Base-by-base conservation (phyloP, 352 stramenopile genomes). In the Saprolegnia parasitica region DNA sequence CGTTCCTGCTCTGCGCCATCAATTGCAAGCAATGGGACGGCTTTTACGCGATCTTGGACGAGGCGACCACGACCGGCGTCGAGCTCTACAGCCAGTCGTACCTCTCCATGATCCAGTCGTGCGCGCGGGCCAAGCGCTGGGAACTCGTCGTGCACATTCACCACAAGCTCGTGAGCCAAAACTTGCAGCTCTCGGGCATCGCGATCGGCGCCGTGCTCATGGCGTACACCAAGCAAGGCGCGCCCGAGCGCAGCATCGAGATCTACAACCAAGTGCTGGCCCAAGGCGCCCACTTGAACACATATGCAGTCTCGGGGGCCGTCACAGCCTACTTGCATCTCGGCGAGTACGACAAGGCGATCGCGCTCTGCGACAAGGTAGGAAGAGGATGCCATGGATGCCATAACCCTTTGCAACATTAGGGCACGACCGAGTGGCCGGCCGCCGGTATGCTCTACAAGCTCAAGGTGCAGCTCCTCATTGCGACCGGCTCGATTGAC, bases 21-120 rank as follows among this genome's bases (percentile, higher is more conserved):
- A 93, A 93, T 75, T 90, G 81, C 0, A 83, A 84, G 5, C 80
- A 76, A n/a, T 87, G 81, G 72, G 82, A 92, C 45, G 62, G 42
- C n/a, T 24, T 68, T 32, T 26, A 58, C 23, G 20, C n/a, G 5
- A 49, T 68, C 32, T 15, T 68, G 18, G 39, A 58, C 6, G 40
- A 58, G 32, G 35, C 47, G 42, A 49, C 42, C 1, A n/a, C 42
- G 42, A 71, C 72, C 21, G 84, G 83, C 15, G 90, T 89, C 46
- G 54, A 74, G 55, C 79, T 83, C 18, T 86, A 83, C 29, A 67
- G 83, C 54, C 90, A 76, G 47, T 91, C 91, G 67, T 93, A 83
- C 74, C 89, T 92, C 71, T 93, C 83, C 50, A 79, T 89, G 11
- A 89, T 94, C 62, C 83, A 80, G 5, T 82, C 86, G 13, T 91